Evolutionary conservation across 2,329 filamentous ascomycete species (phyloP), one percentile per base, ranked within the genome.

Genomic region (Venturia asperata): DNA sequence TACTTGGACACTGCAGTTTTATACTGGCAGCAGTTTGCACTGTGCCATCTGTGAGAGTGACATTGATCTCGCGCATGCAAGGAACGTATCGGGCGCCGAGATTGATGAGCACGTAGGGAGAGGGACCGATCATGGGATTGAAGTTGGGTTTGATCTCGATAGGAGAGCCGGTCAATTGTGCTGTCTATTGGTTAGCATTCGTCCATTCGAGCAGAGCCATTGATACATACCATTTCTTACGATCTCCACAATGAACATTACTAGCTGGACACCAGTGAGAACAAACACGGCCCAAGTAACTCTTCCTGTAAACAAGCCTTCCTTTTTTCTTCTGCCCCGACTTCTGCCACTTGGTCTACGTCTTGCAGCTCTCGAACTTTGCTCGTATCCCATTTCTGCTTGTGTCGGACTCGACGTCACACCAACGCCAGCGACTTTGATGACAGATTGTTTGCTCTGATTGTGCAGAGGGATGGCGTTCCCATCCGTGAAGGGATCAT

Each of bases 41-140:
- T 27, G 47, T 52, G 21, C 47, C 47, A 52, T 52, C 47, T 17
- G 47, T 80, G 71, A 88, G 87, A 43, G 92, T 81, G 60, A 81
- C 83, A 55, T 83, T 75, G 68, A 90, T 83, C 70, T 90, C 91
- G 79, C 93, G 92, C 94, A 99, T 99, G 77, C 94, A 99, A 7
- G 92, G 91, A 3, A 89, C 85, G 74, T 90, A 99, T 67, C 94
- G 87, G 49, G 92, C 91, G 66, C 94, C 94, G 91, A 99, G 96
- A 76, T 96, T 96, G 79, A 97, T 96, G 71, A 96, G 85, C 30
- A 97, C 86, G 70, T 91, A 91, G 1, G 87, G 85, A 5, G 92
- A 96, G 0, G 94, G 94, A 0, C 94, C 94, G 72, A 99, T 96
- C 91, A 99, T 96, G 66, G 90, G 89, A 77, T 97, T 99, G 79